phyloP scores from a whole-genome alignment of 78 protist genomes.

The Dictyostelium purpureum region DNA sequence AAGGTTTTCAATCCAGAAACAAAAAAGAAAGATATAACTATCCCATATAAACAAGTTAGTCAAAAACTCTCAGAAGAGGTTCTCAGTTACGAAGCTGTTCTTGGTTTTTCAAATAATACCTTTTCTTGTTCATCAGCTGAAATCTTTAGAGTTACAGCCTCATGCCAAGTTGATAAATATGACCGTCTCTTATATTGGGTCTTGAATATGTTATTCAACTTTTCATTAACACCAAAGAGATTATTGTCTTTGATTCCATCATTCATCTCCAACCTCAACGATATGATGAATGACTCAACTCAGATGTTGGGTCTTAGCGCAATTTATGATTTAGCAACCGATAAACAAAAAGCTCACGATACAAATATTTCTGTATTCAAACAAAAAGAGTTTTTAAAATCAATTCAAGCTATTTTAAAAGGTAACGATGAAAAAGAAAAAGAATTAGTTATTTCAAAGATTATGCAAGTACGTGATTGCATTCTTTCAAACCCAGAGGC shows the following conservation, averaged over 20 bases:
- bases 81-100: neutral
- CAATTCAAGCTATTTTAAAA: neutral
- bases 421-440: neutral
- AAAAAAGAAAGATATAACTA: neutral
- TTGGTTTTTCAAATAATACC: neutral
- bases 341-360: neutral
- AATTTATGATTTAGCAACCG: neutral
- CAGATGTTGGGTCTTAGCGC: neutral
- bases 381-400: conserved; percentile 12
- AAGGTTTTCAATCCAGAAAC: neutral
- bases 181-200: conserved; percentile 23
- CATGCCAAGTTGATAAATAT: neutral
- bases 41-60: conserved; percentile 26
- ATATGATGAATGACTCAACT: neutral
- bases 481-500: neutral
- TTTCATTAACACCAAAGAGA: neutral
- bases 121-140: conserved; percentile 16
- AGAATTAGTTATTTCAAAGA: neutral
- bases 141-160: conserved; percentile 1
- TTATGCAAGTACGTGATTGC: neutral
- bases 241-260: neutral
- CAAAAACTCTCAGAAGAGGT: neutral
- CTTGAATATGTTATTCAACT: neutral
- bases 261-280: neutral
- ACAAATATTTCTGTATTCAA: conserved; percentile 2